Evolutionary conservation across 140 eudicot genomes (phyloP).

Genomic region (Oenanthe javanica): DNA sequence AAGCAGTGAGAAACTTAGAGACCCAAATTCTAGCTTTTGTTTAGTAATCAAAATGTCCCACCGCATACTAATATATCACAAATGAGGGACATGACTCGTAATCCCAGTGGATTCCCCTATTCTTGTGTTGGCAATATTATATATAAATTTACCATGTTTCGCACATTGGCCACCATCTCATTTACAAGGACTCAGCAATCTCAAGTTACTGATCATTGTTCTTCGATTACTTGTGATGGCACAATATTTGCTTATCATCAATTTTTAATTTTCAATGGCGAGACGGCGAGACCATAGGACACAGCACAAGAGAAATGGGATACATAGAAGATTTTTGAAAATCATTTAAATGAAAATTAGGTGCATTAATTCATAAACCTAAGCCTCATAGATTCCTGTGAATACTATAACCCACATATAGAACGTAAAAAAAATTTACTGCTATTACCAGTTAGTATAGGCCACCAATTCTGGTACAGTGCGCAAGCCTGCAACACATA

Average conservation of each 20-base stretch:
- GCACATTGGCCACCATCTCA: not conserved
- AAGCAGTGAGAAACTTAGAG: too few relatives aligned
- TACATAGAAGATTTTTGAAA: not conserved
- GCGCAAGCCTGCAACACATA: constrained; percentile 71
- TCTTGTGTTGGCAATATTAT: not conserved
- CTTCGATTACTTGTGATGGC: not conserved
- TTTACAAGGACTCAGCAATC: not conserved
- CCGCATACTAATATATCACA: not conserved
- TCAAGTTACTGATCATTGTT: not conserved
- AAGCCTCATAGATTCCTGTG: not conserved
- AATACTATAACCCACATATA: not conserved
- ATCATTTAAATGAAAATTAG: not conserved
- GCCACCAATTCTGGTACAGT: constrained; percentile 96
- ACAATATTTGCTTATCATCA: not conserved
- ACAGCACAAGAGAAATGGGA: not conserved
- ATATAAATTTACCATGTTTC: not conserved
- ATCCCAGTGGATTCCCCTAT: not conserved
- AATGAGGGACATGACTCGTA: not conserved
- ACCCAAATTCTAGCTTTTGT: not conserved
- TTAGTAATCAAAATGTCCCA: not conserved
- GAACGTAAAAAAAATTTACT: constrained; percentile 10
- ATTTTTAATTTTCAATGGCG: not conserved
- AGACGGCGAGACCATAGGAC: too few relatives aligned
- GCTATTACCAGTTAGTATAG: constrained; percentile 72
- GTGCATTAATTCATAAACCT: not conserved